Base-by-base conservation (phyloP, 306 rosid species). In the Sphenostylis stenocarpa region DNA sequence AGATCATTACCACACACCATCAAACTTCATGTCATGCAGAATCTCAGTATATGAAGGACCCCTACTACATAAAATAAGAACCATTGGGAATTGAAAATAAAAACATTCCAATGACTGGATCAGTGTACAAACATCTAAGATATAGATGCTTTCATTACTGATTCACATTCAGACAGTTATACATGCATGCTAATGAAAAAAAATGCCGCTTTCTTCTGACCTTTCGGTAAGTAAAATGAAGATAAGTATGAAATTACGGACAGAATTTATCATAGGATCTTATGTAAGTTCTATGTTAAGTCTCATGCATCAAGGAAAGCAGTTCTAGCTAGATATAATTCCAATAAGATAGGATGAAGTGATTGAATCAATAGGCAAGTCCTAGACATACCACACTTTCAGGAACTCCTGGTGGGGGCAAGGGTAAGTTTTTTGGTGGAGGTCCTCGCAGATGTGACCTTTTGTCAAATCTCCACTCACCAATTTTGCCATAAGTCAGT, bases 381-480 rank as follows among this genome's bases (percentile, higher is more conserved):
- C 28, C 34, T 39, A 61, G 65, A 85, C 97, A 78, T 96, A 96
- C 99, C 99, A 96, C 99, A 60, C 98, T 96, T 90, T 91, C 97
- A 51, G 99, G 99, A 77, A 91, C 99, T 31, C 98, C 98, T 0
- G 91, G 91, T 58, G 99, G 99, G 66, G 99, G 98, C 81, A 96
- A 80, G 67, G 98, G 41, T 57, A 92, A 80, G 82, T 96, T 91
- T 78, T 66, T 88, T 1, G 99, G 99, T 1, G 87, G 91, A 52
- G 99, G 97, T 75, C 97, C 97, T 72, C 86, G 85, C 33, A 92
- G 86, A 85, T 88, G 85, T 13, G 97, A 91, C 69, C 98, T 89
- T 84, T 96, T 96, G 89, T 96, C 99, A 51, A 96, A 96, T 86
- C 99, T 79, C 98, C 99, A 96, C 82, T 92, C 98, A 23, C 98